phyloP scores from a whole-genome alignment of 2,329 filamentous ascomycete species.

The Eutypa lata region DNA sequence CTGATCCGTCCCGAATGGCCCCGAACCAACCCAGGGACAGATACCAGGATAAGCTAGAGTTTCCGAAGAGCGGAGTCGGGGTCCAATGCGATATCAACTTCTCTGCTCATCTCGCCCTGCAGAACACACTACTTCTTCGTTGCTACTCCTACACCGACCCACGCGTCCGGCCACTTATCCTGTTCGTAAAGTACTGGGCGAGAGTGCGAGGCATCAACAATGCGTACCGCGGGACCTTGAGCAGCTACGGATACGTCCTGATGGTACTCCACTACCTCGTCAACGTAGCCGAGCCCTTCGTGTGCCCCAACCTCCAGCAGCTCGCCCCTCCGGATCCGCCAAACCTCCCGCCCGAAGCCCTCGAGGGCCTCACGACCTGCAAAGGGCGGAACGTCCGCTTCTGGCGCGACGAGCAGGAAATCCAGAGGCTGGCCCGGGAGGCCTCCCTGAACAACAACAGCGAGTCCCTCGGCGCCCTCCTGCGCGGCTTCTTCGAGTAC shows the following conservation, averaged over 20 bases:
- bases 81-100: constrained; percentile 94
- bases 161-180: constrained; percentile 72
- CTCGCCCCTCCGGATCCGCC: constrained; percentile 39
- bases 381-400: constrained; percentile 72
- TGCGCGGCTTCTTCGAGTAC: constrained; percentile 86
- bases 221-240: constrained; percentile 80
- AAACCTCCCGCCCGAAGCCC: constrained; percentile 33
- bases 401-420: constrained; percentile 71
- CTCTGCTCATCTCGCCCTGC: constrained; percentile 74
- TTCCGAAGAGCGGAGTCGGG: constrained; percentile 72
- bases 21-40: constrained; percentile 52
- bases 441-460: constrained; percentile 64
- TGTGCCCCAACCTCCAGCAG: constrained; percentile 78
- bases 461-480: constrained; percentile 66
- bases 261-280: constrained; percentile 91
- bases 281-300: constrained; percentile 75
- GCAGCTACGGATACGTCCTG: constrained; percentile 85
- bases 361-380: constrained; percentile 44
- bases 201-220: constrained; percentile 83
- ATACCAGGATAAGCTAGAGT: constrained; percentile 65
- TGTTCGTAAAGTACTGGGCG: constrained; percentile 91
- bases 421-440: constrained; percentile 55
- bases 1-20: constrained; percentile 47
- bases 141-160: constrained; percentile 80
- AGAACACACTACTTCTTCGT: constrained; percentile 78